Conservation (phyloP, 2,329 filamentous ascomycete species). For the Endoconidiophora laricicola region DNA sequence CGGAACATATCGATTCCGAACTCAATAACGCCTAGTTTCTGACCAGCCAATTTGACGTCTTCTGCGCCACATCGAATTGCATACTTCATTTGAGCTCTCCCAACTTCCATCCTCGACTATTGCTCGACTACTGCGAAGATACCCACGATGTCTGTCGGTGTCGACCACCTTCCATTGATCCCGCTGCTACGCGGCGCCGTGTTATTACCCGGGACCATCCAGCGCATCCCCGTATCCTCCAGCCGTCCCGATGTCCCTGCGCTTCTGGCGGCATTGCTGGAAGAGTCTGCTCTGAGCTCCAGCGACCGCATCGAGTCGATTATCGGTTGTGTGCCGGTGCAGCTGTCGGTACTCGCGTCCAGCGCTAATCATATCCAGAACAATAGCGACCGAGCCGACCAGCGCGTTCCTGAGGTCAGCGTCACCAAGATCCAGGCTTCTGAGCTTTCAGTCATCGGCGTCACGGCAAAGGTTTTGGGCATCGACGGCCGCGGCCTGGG, state of each 20-base stretch:
- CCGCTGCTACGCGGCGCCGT: constrained; percentile 67
- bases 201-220: constrained; percentile 68
- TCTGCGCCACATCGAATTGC: too few species aligned
- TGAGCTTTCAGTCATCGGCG: constrained; percentile 71
- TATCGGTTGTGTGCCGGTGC: constrained; percentile 76
- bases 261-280: constrained; percentile 71
- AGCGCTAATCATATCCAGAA: constrained; percentile 38
- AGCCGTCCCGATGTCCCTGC: constrained; percentile 76
- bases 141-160: constrained; percentile 4
- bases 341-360: constrained; percentile 53
- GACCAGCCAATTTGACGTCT: too few species aligned
- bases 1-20: too few species aligned
- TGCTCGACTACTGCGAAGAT: constrained; percentile 8
- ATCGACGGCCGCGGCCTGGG: constrained; percentile 59
- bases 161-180: constrained; percentile 49
- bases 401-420: constrained; percentile 31
- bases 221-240: constrained; percentile 66
- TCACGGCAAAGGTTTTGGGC: constrained; percentile 59
- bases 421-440: constrained; percentile 44
- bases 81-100: too few species aligned
- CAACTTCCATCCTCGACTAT: too few species aligned
- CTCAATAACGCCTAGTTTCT: too few species aligned
- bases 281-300: constrained; percentile 51
- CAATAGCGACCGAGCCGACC: constrained; percentile 46
- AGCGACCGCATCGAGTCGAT: constrained; percentile 48